Conservation (phyloP, 768 basidiomycete species). For the Amanita fuliginea region DNA sequence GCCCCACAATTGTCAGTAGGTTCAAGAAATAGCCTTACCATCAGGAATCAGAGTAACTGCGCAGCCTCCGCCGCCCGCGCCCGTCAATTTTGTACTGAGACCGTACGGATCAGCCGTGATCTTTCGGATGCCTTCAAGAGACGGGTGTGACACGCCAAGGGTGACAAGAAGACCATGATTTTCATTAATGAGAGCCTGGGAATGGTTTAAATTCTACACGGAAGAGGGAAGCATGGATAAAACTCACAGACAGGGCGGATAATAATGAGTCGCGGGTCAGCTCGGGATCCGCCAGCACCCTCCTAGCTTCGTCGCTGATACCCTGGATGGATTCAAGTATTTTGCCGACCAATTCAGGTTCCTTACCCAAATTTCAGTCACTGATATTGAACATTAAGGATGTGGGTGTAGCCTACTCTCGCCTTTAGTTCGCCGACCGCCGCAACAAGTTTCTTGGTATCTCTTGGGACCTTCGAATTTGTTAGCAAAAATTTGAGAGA, state of each 20-base stretch:
- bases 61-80: slow-evolving; percentile 98
- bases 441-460: slow-evolving; percentile 91
- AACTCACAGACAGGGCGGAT: slow-evolving; percentile 57
- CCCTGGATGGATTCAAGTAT: slow-evolving; percentile 74
- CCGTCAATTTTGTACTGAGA: slow-evolving; percentile 90
- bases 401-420: slow-evolving; percentile 28
- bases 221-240: slow-evolving; percentile 3
- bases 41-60: slow-evolving; percentile 93
- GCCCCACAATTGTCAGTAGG: slow-evolving; percentile 2
- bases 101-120: slow-evolving; percentile 57
- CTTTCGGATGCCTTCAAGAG: slow-evolving; percentile 72
- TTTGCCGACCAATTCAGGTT: slow-evolving; percentile 77
- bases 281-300: slow-evolving; percentile 62
- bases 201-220: slow-evolving; percentile 11
- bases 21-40: slow-evolving; percentile 36
- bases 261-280: slow-evolving; percentile 58
- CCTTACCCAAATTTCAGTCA: slow-evolving; percentile 26
- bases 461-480: slow-evolving; percentile 86
- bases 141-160: slow-evolving; percentile 86
- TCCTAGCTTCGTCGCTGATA: slow-evolving; percentile 75
- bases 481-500: slow-evolving; percentile 84
- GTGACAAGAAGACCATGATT: slow-evolving; percentile 81
- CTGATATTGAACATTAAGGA: slow-evolving; percentile 6
- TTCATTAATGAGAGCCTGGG: slow-evolving; percentile 71
- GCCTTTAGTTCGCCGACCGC: slow-evolving; percentile 68